Conservation (phyloP, 1,284 basidiomycete species). For the Irpex sp. region DNA sequence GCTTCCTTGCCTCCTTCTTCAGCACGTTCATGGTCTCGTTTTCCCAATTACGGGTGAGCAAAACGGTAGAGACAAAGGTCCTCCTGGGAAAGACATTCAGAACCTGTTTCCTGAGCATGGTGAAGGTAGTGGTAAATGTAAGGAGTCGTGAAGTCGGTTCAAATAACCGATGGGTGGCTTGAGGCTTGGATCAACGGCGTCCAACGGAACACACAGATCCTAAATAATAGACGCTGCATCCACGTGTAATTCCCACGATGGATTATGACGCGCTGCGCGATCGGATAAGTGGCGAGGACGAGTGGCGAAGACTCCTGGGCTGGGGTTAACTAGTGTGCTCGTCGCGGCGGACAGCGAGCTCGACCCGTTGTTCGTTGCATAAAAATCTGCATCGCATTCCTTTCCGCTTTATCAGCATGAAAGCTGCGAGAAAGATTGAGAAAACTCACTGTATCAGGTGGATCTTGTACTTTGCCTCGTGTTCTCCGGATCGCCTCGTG, state of each 20-base stretch:
- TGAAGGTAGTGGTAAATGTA: conserved; percentile 4
- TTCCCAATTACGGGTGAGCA: conserved; percentile 63
- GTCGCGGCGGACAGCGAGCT: conserved; percentile 1
- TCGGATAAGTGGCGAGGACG: neutral
- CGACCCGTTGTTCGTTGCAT: neutral
- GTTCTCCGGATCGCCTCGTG: conserved; percentile 22
- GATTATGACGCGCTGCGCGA: conserved; percentile 3
- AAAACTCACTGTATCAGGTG: neutral
- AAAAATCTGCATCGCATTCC: neutral
- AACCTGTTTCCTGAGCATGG: conserved; percentile 32
- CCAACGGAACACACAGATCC: neutral
- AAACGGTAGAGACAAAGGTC: conserved; percentile 61
- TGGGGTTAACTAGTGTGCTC: neutral
- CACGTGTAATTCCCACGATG: conserved; percentile 1
- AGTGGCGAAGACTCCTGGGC: neutral
- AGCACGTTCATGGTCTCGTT: conserved; percentile 59
- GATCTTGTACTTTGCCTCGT: conserved; percentile 21
- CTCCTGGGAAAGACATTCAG: conserved; percentile 20
- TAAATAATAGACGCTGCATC: neutral
- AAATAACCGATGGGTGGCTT: neutral
- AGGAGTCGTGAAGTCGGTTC: neutral
- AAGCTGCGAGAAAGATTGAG: neutral
- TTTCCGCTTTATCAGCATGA: neutral
- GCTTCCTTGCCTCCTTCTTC: conserved; percentile 59
- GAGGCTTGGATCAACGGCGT: neutral